Conservation (phyloP, 306 rosid species). For the Parietaria judaica region DNA sequence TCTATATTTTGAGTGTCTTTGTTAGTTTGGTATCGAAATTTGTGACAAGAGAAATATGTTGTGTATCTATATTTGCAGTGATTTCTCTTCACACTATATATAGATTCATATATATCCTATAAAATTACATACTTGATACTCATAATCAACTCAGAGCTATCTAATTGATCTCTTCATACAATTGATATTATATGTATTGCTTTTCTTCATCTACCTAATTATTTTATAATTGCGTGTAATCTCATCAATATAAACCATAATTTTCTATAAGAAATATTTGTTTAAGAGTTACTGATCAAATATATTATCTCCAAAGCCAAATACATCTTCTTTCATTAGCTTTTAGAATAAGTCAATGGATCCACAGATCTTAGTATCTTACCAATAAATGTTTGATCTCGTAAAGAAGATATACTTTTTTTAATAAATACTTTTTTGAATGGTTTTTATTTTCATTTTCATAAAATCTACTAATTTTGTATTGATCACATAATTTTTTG, state of each 20-base stretch:
- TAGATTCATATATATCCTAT: too few relatives aligned
- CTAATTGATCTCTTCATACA: not conserved
- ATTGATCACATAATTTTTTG: not conserved
- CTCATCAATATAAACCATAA: conserved; percentile 9
- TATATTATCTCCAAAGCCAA: conserved; percentile 14
- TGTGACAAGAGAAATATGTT: not conserved
- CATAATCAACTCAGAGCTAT: conserved; percentile 9
- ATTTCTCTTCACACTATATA: too few relatives aligned
- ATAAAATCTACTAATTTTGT: too few relatives aligned
- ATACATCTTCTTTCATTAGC: conserved; percentile 2
- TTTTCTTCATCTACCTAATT: not conserved
- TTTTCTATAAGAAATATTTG: not conserved
- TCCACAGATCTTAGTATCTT: not conserved
- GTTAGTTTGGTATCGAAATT: too few relatives aligned
- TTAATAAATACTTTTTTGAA: not conserved
- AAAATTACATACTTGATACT: too few relatives aligned
- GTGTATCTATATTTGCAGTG: not conserved
- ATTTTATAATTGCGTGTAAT: conserved; percentile 7
- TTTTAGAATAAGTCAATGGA: conserved; percentile 15
- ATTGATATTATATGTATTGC: conserved; percentile 3
- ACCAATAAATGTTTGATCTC: not conserved
- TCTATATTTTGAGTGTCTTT: too few relatives aligned
- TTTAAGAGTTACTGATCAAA: not conserved
- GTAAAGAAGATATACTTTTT: not conserved
- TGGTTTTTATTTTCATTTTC: not conserved